These are phyloP conservation scores for Ulota crispa DNA, from an alignment of 225 moss, liverwort and hornwort species.

Conservation along the genomic window DNA sequence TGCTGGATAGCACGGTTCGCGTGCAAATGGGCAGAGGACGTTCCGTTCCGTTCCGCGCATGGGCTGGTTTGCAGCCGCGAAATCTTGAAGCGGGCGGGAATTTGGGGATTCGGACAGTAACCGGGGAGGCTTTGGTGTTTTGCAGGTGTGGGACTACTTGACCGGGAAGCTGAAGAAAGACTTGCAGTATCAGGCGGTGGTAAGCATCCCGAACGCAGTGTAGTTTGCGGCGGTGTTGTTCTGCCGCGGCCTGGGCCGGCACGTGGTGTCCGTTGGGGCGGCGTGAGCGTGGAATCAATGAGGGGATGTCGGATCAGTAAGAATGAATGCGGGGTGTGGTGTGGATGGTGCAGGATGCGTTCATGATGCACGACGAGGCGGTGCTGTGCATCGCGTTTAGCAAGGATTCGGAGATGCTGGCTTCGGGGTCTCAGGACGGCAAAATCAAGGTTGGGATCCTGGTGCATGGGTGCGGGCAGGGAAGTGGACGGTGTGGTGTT, in stretches of 20 bases:
- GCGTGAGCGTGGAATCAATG: neutral
- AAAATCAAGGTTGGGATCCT: conserved; percentile 78
- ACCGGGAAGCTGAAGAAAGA: conserved; percentile 84
- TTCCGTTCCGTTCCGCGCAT: neutral
- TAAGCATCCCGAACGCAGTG: conserved; percentile 15
- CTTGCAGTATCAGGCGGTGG: conserved; percentile 77
- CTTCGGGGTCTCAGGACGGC: conserved; percentile 98
- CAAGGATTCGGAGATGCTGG: conserved; percentile 98
- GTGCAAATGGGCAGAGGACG: neutral
- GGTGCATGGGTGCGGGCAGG: neutral
- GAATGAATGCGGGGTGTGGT: neutral
- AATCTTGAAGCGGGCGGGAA: neutral
- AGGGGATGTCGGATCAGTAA: neutral
- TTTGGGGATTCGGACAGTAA: neutral
- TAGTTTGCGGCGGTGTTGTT: neutral
- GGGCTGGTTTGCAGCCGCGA: neutral
- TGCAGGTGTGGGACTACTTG: conserved; percentile 82
- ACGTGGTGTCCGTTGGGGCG: neutral
- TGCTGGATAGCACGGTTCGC: neutral
- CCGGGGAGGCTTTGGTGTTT: neutral
- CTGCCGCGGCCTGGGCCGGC: neutral
- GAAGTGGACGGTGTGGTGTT: neutral
- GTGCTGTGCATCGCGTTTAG: conserved; percentile 71
- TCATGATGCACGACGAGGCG: conserved; percentile 93
- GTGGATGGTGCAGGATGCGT: conserved; percentile 60